Evolutionary conservation across 768 basidiomycete species (phyloP).

Genomic region (Boletus rubroflammeus): DNA sequence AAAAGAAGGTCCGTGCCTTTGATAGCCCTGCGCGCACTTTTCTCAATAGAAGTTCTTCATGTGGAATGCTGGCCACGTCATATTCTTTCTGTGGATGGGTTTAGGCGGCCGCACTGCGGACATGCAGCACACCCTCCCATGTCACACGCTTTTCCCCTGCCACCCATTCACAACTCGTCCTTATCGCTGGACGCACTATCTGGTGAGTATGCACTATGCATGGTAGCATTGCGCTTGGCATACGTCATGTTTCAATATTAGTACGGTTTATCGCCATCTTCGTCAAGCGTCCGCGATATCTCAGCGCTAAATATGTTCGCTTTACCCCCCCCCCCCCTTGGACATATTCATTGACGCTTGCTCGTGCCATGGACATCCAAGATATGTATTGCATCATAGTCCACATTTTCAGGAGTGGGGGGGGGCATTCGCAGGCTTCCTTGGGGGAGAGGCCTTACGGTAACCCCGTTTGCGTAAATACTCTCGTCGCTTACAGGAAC

Average conservation of each 20-base stretch:
- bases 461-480: background rate
- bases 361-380: background rate
- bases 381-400: background rate
- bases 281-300: constrained; percentile 9
- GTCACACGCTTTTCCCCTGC: constrained; percentile 2
- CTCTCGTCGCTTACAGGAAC: background rate
- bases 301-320: constrained; percentile 2
- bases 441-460: background rate
- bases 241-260: constrained; percentile 10
- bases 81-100: constrained; percentile 3
- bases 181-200: background rate
- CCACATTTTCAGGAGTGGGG: constrained; percentile 2
- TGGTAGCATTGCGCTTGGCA: background rate
- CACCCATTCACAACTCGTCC: background rate
- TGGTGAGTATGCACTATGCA: background rate
- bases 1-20: constrained; percentile 24
- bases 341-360: background rate
- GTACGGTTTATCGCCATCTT: constrained; percentile 1
- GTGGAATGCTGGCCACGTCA: constrained; percentile 22
- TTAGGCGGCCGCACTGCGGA: constrained; percentile 26
- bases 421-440: background rate
- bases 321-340: constrained; percentile 3
- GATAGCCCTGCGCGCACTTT: constrained; percentile 16
- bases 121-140: constrained; percentile 9
- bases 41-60: constrained; percentile 20